A percentile compares a stretch with the other conserved stretches of the same genome.
Conservation (phyloP, 1,284 basidiomycete species). For the Ustilago vetiveriae region DNA sequence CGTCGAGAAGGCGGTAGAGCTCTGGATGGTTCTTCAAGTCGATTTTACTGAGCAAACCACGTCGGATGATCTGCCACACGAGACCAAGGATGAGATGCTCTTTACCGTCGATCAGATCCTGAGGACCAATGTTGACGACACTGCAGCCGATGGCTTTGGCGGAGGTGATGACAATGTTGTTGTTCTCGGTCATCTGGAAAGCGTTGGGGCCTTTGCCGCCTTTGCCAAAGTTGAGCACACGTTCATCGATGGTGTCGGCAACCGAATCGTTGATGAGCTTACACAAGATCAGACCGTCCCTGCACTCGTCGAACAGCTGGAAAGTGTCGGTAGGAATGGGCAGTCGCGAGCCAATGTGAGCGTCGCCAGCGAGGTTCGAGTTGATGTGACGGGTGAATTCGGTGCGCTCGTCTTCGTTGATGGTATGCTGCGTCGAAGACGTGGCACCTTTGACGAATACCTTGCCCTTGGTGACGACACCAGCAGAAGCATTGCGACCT, state of each 20-base stretch:
- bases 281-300: slow-evolving; percentile 91
- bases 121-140: slow-evolving; percentile 96
- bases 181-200: slow-evolving; percentile 99
- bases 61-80: slow-evolving; percentile 97
- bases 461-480: slow-evolving; percentile 74
- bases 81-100: slow-evolving; percentile 98
- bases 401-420: slow-evolving; percentile 94
- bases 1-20: slow-evolving; percentile 91
- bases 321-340: slow-evolving; percentile 98
- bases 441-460: slow-evolving; percentile 94
- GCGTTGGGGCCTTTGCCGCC: slow-evolving; percentile 74
- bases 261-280: slow-evolving; percentile 99
- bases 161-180: slow-evolving; percentile 98
- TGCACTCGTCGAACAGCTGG: slow-evolving; percentile 97
- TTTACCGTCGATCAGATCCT: slow-evolving; percentile 89
- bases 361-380: slow-evolving; percentile 85
- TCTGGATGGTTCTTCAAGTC: slow-evolving; percentile 99
- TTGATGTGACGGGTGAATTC: slow-evolving; percentile 99
- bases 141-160: slow-evolving; percentile 97
- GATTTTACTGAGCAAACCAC: slow-evolving; percentile 90
- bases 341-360: slow-evolving; percentile 81
- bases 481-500: slow-evolving; percentile 69
- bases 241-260: slow-evolving; percentile 97
- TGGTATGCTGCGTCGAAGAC: slow-evolving; percentile 94
- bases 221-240: slow-evolving; percentile 81